These are phyloP conservation scores for Solanum arcanum DNA, from an alignment of 257 asterid species.

Conservation along the genomic window DNA sequence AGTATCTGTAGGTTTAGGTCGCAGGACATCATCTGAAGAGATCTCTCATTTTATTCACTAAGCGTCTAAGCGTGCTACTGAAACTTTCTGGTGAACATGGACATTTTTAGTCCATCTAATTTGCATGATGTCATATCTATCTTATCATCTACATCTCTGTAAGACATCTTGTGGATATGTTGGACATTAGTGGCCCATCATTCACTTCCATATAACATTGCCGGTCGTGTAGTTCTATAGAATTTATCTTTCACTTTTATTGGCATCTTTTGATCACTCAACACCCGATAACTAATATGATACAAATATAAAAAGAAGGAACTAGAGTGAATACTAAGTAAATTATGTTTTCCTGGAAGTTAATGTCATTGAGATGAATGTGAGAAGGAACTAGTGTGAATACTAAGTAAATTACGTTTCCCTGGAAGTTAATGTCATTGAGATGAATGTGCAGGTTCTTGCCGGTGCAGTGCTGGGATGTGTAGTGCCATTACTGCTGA, in stretches of 20 bases:
- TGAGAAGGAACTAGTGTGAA: background rate
- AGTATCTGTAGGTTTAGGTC: background rate
- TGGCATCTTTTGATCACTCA: background rate
- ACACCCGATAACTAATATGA: background rate
- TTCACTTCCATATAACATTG: background rate
- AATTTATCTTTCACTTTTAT: background rate
- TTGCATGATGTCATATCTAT: background rate
- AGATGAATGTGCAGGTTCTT: background rate
- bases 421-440: background rate
- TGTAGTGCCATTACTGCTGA: background rate
- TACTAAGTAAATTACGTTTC: background rate
- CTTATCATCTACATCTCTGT: background rate
- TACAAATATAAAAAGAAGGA: background rate
- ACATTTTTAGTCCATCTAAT: background rate
- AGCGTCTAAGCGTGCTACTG: background rate
- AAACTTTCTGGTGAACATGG: background rate
- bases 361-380: background rate
- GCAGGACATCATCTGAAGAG: background rate
- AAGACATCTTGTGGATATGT: background rate
- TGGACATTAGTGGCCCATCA: background rate
- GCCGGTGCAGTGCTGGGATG: slow-evolving; percentile 5
- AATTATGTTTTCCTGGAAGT: background rate
- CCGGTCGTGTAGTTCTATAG: background rate
- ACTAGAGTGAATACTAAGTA: background rate
- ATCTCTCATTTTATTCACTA: background rate